These are phyloP conservation scores for Scheffersomyces stambukii DNA, from an alignment of 1,139 yeast genomes.

Conservation along the genomic window DNA sequence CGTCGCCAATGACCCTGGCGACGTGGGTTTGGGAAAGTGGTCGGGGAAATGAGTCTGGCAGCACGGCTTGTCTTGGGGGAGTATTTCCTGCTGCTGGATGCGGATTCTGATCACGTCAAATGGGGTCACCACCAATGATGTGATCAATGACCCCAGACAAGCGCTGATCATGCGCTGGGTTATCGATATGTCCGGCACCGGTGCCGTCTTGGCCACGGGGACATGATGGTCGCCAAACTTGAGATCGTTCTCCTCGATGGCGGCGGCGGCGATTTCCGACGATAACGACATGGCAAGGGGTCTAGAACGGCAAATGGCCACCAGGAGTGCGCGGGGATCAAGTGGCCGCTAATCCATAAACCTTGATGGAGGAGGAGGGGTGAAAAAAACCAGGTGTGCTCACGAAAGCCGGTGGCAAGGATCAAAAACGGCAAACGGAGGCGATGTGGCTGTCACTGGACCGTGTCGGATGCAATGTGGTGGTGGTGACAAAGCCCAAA, in stretches of 20 bases:
- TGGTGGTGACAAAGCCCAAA: no score
- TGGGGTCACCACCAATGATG: slow-evolving; percentile 85
- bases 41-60: slow-evolving; percentile 18
- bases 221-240: slow-evolving; percentile 3
- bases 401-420: no score
- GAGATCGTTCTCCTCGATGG: slow-evolving; percentile 25
- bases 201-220: no score
- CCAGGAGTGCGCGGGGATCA: no score
- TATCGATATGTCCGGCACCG: slow-evolving; percentile 36
- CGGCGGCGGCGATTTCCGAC: slow-evolving; percentile 37
- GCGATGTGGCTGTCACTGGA: no score
- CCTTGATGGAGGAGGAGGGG: no score
- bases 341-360: no score
- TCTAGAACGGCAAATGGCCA: no score
- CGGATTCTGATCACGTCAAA: slow-evolving; percentile 91
- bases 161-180: slow-evolving; percentile 83
- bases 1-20: no score
- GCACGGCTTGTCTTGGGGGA: slow-evolving; percentile 33
- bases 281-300: slow-evolving; percentile 30
- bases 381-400: no score
- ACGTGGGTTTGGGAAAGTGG: slow-evolving; percentile 6
- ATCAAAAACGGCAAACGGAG: no score
- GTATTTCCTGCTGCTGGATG: slow-evolving; percentile 79
- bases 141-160: slow-evolving; percentile 83
- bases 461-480: no score